Conservation (phyloP, 2,329 filamentous ascomycete genomes). For the Pezicula carpinea region DNA sequence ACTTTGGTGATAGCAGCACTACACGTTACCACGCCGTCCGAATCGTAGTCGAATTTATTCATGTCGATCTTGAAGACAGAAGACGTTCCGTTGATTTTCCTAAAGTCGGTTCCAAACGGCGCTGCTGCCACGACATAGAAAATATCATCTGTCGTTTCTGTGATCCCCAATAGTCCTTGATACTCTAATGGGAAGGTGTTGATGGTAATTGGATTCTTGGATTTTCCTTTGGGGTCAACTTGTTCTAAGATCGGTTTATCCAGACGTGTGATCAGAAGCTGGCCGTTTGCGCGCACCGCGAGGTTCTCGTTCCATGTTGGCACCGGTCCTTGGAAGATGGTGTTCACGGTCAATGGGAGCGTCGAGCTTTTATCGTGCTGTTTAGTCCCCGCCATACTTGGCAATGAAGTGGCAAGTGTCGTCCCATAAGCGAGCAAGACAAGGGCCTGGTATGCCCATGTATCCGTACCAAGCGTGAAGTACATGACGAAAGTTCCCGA, state of each 20-base stretch:
- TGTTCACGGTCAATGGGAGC: background rate
- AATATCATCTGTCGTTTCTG: slow-evolving; percentile 26
- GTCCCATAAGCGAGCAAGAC: too few relatives aligned
- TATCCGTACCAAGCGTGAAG: too few relatives aligned
- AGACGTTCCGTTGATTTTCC: slow-evolving; percentile 9
- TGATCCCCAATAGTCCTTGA: slow-evolving; percentile 28
- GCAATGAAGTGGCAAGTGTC: too few relatives aligned
- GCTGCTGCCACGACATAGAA: slow-evolving; percentile 20
- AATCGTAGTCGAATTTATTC: slow-evolving; percentile 4
- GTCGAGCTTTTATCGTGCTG: background rate
- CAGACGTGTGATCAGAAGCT: slow-evolving; percentile 27
- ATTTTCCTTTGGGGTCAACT: slow-evolving; percentile 23
- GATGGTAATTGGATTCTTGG: slow-evolving; percentile 8
- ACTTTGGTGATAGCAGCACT: slow-evolving; percentile 9
- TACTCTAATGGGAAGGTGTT: slow-evolving; percentile 26
- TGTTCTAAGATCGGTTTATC: slow-evolving; percentile 27
- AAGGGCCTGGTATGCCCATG: too few relatives aligned
- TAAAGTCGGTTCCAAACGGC: slow-evolving; percentile 21
- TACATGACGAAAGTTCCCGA: too few relatives aligned
- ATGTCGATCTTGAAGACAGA: slow-evolving; percentile 15
- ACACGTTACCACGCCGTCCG: background rate
- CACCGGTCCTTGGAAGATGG: background rate
- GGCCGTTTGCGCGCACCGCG: slow-evolving; percentile 29
- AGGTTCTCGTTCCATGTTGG: slow-evolving; percentile 28
- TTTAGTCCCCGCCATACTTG: too few relatives aligned